Conservation (phyloP, 2,329 filamentous ascomycete genomes). For the Sclerotinia sclerotiorum region DNA sequence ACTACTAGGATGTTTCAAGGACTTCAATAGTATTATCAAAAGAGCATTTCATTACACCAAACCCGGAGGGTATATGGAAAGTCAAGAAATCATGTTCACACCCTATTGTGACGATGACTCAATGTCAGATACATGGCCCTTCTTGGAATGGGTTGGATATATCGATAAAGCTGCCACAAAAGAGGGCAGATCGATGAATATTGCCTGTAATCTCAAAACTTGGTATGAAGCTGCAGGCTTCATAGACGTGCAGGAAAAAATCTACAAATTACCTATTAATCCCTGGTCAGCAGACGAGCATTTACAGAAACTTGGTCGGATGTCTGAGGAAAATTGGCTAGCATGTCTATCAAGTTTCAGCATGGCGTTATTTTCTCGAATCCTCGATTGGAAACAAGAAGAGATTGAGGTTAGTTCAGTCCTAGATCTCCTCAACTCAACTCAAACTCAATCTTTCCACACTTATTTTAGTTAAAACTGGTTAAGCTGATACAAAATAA, state of each 20-base stretch:
- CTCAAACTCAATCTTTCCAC: too few species aligned
- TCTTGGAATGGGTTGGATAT: slow-evolving; percentile 32
- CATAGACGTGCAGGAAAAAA: slow-evolving; percentile 52
- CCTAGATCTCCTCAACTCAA: neutral
- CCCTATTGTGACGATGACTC: slow-evolving; percentile 47
- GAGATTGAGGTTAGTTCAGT: slow-evolving; percentile 37
- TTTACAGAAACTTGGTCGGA: slow-evolving; percentile 32
- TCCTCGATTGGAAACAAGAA: slow-evolving; percentile 37
- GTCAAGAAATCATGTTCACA: slow-evolving; percentile 47
- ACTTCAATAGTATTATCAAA: slow-evolving; percentile 52
- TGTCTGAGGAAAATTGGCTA: slow-evolving; percentile 37
- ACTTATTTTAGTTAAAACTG: too few species aligned
- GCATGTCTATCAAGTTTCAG: slow-evolving; percentile 34
- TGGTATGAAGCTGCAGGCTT: slow-evolving; percentile 51
- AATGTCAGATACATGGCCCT: slow-evolving; percentile 34
- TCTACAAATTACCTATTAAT: slow-evolving; percentile 56
- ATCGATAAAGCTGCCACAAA: slow-evolving; percentile 31
- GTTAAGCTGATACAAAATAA: neutral
- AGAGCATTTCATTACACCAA: slow-evolving; percentile 47
- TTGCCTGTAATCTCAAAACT: slow-evolving; percentile 33
- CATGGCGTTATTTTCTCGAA: slow-evolving; percentile 35
- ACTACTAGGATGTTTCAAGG: slow-evolving; percentile 33
- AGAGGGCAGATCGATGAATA: slow-evolving; percentile 31
- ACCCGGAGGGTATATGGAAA: slow-evolving; percentile 40
- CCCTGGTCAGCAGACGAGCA: slow-evolving; percentile 50